Evolutionary conservation across 352 stramenopile genomes (phyloP).

Genomic region (Phytophthora ramorum): DNA sequence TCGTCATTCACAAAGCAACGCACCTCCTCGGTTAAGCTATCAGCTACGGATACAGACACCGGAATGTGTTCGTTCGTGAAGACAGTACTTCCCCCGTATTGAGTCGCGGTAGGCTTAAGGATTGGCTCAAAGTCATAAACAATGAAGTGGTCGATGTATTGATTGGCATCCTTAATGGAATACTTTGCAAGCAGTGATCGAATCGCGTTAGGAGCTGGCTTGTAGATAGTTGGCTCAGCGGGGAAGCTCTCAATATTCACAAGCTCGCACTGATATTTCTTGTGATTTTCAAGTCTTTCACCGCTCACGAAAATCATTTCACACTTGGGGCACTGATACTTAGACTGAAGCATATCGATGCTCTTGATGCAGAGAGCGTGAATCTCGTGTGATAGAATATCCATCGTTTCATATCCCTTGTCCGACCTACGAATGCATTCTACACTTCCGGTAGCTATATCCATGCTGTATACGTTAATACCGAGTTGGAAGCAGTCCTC

Average conservation of each 20-base stretch:
- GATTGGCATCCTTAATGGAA: constrained; percentile 6
- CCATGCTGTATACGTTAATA: constrained; percentile 10
- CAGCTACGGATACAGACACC: constrained; percentile 8
- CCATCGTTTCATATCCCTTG: no score
- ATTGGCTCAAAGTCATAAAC: constrained; percentile 17
- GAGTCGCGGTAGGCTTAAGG: constrained; percentile 7
- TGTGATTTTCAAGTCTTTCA: background rate
- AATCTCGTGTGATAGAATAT: no score
- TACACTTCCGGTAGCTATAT: constrained; percentile 3
- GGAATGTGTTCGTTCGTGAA: constrained; percentile 15
- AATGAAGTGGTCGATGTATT: constrained; percentile 31
- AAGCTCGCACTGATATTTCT: no score
- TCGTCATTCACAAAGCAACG: constrained; percentile 14
- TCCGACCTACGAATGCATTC: no score
- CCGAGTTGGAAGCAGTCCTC: constrained; percentile 10
- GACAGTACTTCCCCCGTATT: constrained; percentile 9
- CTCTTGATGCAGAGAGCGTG: no score
- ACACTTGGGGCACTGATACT: background rate
- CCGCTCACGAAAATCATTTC: background rate
- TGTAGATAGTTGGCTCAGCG: no score
- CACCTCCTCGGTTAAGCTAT: constrained; percentile 14
- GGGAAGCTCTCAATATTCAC: no score
- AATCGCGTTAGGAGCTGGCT: background rate
- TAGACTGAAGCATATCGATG: background rate
- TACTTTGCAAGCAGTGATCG: constrained; percentile 7